A percentile compares a stretch with the other conserved stretches of the same genome.
Evolutionary conservation across 306 rosid genomes (phyloP).

Genomic region (Rosa chinensis): DNA sequence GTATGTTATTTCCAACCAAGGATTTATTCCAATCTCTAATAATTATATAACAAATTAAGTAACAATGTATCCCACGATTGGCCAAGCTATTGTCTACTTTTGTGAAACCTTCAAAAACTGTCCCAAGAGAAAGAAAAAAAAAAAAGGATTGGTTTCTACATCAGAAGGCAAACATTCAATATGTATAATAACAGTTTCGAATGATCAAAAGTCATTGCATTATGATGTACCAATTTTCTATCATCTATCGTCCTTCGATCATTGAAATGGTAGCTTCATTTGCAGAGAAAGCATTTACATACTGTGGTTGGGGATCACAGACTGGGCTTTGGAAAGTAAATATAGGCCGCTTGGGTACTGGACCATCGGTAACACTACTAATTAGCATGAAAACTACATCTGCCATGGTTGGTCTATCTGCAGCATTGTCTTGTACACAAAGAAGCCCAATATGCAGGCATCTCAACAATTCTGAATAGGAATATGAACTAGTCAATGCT

Average conservation of each 20-base stretch:
- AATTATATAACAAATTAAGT: too few relatives aligned
- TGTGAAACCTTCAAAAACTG: too few relatives aligned
- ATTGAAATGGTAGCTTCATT: neutral
- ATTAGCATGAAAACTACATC: slow-evolving; percentile 23
- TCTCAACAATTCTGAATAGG: slow-evolving; percentile 2
- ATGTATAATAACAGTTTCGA: neutral
- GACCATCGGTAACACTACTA: slow-evolving; percentile 13
- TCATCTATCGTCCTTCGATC: slow-evolving; percentile 19
- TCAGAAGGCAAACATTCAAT: neutral
- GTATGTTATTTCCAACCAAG: neutral
- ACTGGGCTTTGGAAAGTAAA: slow-evolving; percentile 5
- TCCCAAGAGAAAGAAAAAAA: neutral
- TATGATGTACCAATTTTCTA: neutral
- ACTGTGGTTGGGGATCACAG: neutral
- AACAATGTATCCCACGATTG: too few relatives aligned
- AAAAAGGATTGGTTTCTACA: neutral
- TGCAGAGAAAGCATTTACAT: neutral
- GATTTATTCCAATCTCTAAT: too few relatives aligned
- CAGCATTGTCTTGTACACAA: slow-evolving; percentile 27
- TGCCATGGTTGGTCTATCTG: slow-evolving; percentile 28
- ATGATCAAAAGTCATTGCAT: neutral
- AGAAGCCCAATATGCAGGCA: slow-evolving; percentile 29
- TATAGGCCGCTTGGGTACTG: slow-evolving; percentile 18
- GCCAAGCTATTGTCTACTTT: too few relatives aligned
- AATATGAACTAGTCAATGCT: neutral